Evolutionary conservation across 1,139 yeast species (phyloP), one percentile per base, ranked within the genome.

Genomic region (Yamadazyma spencermartinsiae): DNA sequence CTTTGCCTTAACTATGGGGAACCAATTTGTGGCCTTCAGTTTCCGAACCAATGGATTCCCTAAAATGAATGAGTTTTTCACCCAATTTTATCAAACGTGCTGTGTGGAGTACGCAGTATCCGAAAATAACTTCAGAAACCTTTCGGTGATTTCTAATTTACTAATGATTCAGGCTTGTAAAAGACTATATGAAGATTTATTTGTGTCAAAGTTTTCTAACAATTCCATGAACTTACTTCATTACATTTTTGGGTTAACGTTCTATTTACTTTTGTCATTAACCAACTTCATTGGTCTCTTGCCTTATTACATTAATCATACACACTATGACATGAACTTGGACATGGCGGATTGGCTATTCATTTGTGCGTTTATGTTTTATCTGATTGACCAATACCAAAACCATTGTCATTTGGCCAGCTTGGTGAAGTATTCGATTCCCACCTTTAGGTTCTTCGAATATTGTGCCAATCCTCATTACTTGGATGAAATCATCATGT

Each of bases 381-480:
- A 78, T 3, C 77, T 85, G 6, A 41, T 63, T 19, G 79, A 75
- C 46, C 97, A 90, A 58, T 68, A 54, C 46, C 48, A 48, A 16
- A 76, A 78, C 50, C 97, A 90, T 58, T 41, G 44, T 4, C 76
- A 81, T 45, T 67, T 90, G 41, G 73, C 94, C 0, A 49, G 60
- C 3, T 65, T 88, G 30, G 63, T 63, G 16, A 89, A 89, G 58
- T 90, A 90, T 59, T 66, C 81, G 0, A 54, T 77, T 24, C 97
- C 97, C 0, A 54, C 55, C 0, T 58, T 59, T 29, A 72, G 82
- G 1, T 52, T 80, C 34, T 83, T 87, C 56, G 58, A 58, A 29
- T 51, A 54, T 11, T 70, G 78, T 2, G 72, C 84, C 10, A 82
- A 89, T 51, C 90, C 97, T 0, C 97, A 90, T 58, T 90, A 89